Conservation (phyloP, 2,329 filamentous ascomycete species). For the Talaromyces marneffei region DNA sequence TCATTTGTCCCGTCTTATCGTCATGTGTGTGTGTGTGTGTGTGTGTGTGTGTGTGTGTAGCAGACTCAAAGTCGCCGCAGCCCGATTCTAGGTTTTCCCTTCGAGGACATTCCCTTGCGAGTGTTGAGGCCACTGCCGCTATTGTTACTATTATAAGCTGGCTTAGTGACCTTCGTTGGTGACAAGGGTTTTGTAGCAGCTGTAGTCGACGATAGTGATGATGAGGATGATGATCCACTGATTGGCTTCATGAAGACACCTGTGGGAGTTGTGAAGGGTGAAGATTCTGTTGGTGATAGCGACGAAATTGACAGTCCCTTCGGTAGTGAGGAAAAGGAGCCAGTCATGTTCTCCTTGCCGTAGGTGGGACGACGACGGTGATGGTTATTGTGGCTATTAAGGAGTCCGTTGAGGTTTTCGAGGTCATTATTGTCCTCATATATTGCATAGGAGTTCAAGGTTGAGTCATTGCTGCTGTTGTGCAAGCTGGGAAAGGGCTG, state of each 20-base stretch:
- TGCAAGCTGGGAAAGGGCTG: background rate
- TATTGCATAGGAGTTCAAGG: slow-evolving; percentile 21
- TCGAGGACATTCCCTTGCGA: slow-evolving; percentile 22
- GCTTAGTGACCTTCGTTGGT: slow-evolving; percentile 19
- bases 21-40: background rate
- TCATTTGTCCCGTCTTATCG: background rate
- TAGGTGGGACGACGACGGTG: background rate
- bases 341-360: slow-evolving; percentile 11
- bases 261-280: background rate
- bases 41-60: background rate
- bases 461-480: background rate
- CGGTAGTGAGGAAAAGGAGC: background rate
- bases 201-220: background rate
- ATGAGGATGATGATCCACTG: background rate
- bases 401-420: slow-evolving; percentile 1
- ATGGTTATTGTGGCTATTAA: background rate
- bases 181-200: slow-evolving; percentile 12
- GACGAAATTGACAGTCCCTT: slow-evolving; percentile 1
- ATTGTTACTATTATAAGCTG: slow-evolving; percentile 4
- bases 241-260: slow-evolving; percentile 9
- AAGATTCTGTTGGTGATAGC: background rate
- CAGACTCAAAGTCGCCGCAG: slow-evolving; percentile 29
- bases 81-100: slow-evolving; percentile 31
- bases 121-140: slow-evolving; percentile 15
- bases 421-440: slow-evolving; percentile 20